These are phyloP conservation scores for Malus hybrid DNA, from an alignment of 331 rosid species.

Conservation along the genomic window DNA sequence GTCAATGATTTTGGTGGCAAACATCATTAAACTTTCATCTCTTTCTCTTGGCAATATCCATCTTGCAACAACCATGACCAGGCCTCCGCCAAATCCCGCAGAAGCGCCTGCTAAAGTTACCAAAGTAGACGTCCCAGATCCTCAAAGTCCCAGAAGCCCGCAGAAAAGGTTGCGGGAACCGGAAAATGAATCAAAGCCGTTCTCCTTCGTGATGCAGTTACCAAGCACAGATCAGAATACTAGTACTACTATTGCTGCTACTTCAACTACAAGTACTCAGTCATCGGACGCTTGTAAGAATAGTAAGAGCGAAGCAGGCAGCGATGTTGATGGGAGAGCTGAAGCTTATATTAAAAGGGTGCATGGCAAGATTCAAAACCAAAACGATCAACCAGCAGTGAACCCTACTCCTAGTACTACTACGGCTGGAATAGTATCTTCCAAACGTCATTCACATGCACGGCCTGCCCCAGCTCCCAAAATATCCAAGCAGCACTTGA, in stretches of 20 bases:
- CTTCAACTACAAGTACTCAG: background rate
- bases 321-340: constrained; percentile 2
- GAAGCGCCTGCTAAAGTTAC: background rate
- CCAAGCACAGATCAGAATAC: background rate
- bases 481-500: background rate
- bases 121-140: background rate
- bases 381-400: background rate
- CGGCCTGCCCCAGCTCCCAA: background rate
- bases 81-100: background rate
- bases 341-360: too few species aligned
- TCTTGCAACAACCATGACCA: constrained; percentile 5
- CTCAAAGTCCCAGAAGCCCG: background rate
- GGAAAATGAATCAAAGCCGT: background rate
- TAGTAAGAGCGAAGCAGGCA: background rate
- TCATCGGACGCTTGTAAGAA: background rate
- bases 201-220: constrained; percentile 1
- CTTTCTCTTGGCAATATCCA: constrained; percentile 32
- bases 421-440: background rate
- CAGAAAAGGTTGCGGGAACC: background rate
- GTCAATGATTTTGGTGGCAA: constrained; percentile 57
- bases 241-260: background rate
- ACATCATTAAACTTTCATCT: constrained; percentile 57
- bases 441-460: background rate
- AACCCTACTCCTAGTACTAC: background rate
- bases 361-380: background rate